Conservation (phyloP, 2,329 filamentous ascomycete species). For the Davidsoniella eucalypti region DNA sequence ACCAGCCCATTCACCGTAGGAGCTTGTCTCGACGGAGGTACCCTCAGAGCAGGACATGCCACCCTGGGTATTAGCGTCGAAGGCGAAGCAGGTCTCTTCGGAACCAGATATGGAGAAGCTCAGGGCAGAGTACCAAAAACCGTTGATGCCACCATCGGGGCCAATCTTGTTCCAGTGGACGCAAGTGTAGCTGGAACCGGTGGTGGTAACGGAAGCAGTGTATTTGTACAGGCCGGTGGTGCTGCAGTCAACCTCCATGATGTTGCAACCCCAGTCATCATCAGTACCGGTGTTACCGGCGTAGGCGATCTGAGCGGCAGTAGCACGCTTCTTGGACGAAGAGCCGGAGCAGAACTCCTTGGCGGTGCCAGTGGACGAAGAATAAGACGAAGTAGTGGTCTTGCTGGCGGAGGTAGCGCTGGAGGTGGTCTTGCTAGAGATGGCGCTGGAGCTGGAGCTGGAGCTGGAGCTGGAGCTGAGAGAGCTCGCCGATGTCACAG, state of each 20-base stretch:
- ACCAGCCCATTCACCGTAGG: slow-evolving; percentile 25
- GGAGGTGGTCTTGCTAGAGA: too few species aligned
- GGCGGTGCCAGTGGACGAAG: slow-evolving; percentile 1
- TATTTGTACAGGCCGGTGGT: slow-evolving; percentile 28
- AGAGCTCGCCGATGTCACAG: too few species aligned
- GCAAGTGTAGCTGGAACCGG: slow-evolving; percentile 23
- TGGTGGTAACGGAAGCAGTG: slow-evolving; percentile 25
- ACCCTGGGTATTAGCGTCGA: slow-evolving; percentile 31
- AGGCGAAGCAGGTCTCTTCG: slow-evolving; percentile 26
- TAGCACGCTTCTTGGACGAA: slow-evolving; percentile 28
- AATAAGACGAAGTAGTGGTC: slow-evolving; percentile 10
- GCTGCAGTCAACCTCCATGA: slow-evolving; percentile 26
- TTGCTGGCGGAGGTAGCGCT: slow-evolving; percentile 13
- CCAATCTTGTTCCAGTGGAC: slow-evolving; percentile 38
- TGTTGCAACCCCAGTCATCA: slow-evolving; percentile 34
- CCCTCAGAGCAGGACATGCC: slow-evolving; percentile 27
- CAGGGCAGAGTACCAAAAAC: slow-evolving; percentile 30
- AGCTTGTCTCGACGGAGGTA: slow-evolving; percentile 20
- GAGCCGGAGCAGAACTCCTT: slow-evolving; percentile 21
- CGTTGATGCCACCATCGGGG: slow-evolving; percentile 25
- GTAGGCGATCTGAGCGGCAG: slow-evolving; percentile 28
- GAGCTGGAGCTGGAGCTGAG: too few species aligned
- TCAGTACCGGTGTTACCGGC: slow-evolving; percentile 29
- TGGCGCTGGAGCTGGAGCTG: too few species aligned
- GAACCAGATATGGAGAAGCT: slow-evolving; percentile 25